phyloP scores from a whole-genome alignment of 176 grass and related monocot species.

The Olyra latifolia region DNA sequence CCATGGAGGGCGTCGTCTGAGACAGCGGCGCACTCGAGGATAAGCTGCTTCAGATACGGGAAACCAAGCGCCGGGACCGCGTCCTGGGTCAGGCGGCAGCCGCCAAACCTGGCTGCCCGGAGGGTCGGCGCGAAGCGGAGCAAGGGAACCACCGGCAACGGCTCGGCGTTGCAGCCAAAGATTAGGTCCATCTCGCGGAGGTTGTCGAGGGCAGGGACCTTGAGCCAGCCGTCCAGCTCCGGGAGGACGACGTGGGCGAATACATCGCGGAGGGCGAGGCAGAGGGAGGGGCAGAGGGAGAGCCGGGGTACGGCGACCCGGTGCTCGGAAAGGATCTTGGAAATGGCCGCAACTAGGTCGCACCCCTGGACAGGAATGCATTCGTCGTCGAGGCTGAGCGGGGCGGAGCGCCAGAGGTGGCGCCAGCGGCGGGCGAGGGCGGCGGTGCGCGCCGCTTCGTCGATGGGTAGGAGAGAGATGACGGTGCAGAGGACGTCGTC shows the following conservation, averaged over 20 bases:
- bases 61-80: neutral
- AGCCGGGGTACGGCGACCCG: neutral
- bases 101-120: neutral
- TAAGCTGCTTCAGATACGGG: neutral
- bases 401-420: conserved; percentile 1
- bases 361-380: neutral
- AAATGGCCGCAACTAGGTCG: neutral
- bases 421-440: conserved; percentile 8
- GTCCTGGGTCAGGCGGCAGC: neutral
- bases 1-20: neutral
- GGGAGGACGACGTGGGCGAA: neutral
- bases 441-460: neutral
- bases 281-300: neutral
- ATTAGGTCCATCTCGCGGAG: neutral
- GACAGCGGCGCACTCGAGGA: neutral
- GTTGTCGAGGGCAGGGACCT: neutral
- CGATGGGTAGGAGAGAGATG: conserved; percentile 11
- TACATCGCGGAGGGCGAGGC: too few relatives aligned
- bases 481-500: neutral
- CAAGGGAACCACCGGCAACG: neutral
- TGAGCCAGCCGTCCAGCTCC: neutral
- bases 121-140: conserved; percentile 2
- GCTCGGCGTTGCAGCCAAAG: rapidly evolving
- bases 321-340: neutral
- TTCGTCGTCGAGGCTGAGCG: conserved; percentile 8